A percentile compares a stretch with the other conserved stretches of the same genome.
phyloP scores from a whole-genome alignment of 768 basidiomycete genomes.

The Suillus subalutaceus region DNA sequence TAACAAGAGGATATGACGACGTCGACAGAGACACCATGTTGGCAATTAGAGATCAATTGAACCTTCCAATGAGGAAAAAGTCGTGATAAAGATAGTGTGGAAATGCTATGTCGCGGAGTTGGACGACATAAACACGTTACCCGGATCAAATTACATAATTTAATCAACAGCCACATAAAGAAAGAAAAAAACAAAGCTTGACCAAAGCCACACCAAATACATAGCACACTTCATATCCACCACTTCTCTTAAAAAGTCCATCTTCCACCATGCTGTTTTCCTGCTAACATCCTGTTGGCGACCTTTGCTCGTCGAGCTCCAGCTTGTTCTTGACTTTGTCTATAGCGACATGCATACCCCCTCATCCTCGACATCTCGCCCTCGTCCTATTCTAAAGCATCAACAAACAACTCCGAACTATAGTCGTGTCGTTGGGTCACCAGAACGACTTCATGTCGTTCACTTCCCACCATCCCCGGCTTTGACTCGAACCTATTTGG shows the following conservation, averaged over 20 bases:
- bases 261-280: conserved; percentile 12
- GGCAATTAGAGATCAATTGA: not conserved
- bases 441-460: conserved; percentile 44
- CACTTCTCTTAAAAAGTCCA: conserved; percentile 10
- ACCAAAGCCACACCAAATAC: conserved; percentile 18
- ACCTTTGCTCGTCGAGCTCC: conserved; percentile 12
- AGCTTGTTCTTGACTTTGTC: not conserved
- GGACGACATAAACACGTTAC: conserved; percentile 9
- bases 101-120: not conserved
- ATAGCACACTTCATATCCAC: conserved; percentile 17
- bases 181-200: conserved; percentile 12
- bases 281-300: conserved; percentile 18
- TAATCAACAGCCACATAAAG: conserved; percentile 8
- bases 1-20: not conserved
- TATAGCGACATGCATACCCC: conserved; percentile 15
- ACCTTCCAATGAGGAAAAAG: not conserved
- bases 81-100: not conserved
- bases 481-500: conserved; percentile 42
- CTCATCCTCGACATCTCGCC: conserved; percentile 20
- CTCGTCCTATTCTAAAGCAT: conserved; percentile 65
- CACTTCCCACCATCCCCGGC: conserved; percentile 47
- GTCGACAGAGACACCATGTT: not conserved
- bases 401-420: conserved; percentile 28
- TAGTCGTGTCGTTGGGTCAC: conserved; percentile 20
- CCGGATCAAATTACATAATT: conserved; percentile 15